These are phyloP conservation scores for Phytophthora cryptogea DNA, from an alignment of 352 stramenopile species.

Conservation along the genomic window DNA sequence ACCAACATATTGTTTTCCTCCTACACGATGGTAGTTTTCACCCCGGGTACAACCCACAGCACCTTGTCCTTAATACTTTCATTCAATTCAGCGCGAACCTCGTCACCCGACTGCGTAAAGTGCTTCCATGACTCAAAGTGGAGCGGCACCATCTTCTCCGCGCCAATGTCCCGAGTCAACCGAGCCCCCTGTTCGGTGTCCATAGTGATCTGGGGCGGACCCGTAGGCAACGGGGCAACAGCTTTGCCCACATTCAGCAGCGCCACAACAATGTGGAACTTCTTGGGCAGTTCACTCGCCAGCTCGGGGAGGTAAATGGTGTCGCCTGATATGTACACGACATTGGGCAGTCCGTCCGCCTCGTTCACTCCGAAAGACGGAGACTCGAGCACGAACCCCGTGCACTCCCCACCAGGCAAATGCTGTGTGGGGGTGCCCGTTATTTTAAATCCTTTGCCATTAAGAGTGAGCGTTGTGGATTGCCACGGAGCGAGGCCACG, in stretches of 20 bases:
- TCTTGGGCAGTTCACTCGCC: slow-evolving; percentile 28
- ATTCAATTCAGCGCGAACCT: slow-evolving; percentile 12
- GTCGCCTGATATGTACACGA: slow-evolving; percentile 46
- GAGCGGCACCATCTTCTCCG: slow-evolving; percentile 39
- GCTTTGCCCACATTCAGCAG: slow-evolving; percentile 45
- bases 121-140: slow-evolving; percentile 55
- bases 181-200: slow-evolving; percentile 27
- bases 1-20: too few species aligned
- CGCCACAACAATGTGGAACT: slow-evolving; percentile 39
- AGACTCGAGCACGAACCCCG: slow-evolving; percentile 43
- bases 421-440: slow-evolving; percentile 47
- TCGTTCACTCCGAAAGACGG: slow-evolving; percentile 36
- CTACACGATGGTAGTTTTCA: slow-evolving; percentile 26
- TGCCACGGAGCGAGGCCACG: slow-evolving; percentile 39
- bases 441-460: slow-evolving; percentile 44
- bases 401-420: slow-evolving; percentile 36
- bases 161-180: slow-evolving; percentile 30
- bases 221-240: slow-evolving; percentile 7
- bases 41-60: slow-evolving; percentile 21
- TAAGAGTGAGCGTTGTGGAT: slow-evolving; percentile 27
- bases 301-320: slow-evolving; percentile 41
- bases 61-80: slow-evolving; percentile 31
- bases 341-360: slow-evolving; percentile 34
- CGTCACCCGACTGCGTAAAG: slow-evolving; percentile 25
- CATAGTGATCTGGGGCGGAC: slow-evolving; percentile 39